A percentile compares a stretch with the other conserved stretches of the same genome.
These are phyloP conservation scores for Herpotrichia juniperi DNA, from an alignment of 2,329 filamentous ascomycete genomes.

Conservation along the genomic window DNA sequence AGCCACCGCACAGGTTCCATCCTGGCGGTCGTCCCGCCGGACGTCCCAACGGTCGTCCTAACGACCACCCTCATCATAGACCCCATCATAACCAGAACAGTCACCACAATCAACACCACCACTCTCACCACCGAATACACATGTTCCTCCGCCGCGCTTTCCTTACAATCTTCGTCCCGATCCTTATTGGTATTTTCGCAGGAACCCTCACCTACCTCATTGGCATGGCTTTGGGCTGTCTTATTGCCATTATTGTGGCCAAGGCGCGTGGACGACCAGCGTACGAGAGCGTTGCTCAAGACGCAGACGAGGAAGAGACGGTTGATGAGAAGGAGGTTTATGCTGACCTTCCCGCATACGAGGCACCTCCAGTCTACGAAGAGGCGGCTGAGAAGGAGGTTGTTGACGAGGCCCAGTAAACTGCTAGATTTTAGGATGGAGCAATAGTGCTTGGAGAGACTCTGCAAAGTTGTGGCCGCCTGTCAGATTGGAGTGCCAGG, in stretches of 20 bases:
- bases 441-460: neutral
- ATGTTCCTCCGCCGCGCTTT: slow-evolving; percentile 57
- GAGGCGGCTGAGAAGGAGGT: slow-evolving; percentile 40
- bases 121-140: slow-evolving; percentile 28
- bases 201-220: slow-evolving; percentile 71
- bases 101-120: slow-evolving; percentile 26
- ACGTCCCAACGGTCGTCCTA: no score
- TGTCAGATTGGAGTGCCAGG: neutral
- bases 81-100: slow-evolving; percentile 28
- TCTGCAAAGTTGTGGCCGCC: neutral
- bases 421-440: neutral
- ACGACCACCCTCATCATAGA: slow-evolving; percentile 19
- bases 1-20: slow-evolving; percentile 42
- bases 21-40: slow-evolving; percentile 29
- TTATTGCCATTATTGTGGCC: slow-evolving; percentile 66
- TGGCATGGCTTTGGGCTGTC: slow-evolving; percentile 69
- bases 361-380: slow-evolving; percentile 47
- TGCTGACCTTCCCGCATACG: slow-evolving; percentile 42
- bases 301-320: slow-evolving; percentile 31
- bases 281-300: slow-evolving; percentile 42
- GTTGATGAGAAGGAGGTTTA: slow-evolving; percentile 40
- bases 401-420: slow-evolving; percentile 14
- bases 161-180: slow-evolving; percentile 69
- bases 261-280: slow-evolving; percentile 55
- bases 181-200: slow-evolving; percentile 71